phyloP scores from a whole-genome alignment of 257 asterid genomes.

The Vinca minor region DNA sequence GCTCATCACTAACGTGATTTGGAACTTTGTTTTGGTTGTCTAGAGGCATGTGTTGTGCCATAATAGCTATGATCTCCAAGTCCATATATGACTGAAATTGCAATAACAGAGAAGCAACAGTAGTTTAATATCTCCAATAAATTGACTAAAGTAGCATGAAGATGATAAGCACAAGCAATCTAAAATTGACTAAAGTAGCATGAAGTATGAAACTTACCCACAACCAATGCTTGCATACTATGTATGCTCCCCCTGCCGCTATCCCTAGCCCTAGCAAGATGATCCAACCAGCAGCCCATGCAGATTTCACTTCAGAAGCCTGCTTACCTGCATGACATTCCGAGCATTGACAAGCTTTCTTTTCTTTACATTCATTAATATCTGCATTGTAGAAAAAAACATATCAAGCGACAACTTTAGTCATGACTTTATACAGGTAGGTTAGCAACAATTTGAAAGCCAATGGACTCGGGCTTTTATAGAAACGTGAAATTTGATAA shows the following conservation, averaged over 20 bases:
- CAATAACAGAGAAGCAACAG: constrained; percentile 11
- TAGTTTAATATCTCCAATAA: not conserved
- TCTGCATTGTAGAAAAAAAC: constrained; percentile 28
- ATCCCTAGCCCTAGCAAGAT: constrained; percentile 52
- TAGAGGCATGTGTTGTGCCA: constrained; percentile 95
- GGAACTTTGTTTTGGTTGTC: constrained; percentile 70
- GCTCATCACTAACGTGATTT: constrained; percentile 45
- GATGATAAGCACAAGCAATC: too few species aligned
- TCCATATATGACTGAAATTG: constrained; percentile 75
- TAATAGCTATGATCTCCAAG: constrained; percentile 84
- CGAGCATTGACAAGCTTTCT: constrained; percentile 75
- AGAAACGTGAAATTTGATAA: not conserved
- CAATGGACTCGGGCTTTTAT: too few species aligned
- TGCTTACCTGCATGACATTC: constrained; percentile 51
- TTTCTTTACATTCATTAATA: constrained; percentile 72
- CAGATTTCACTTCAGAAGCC: constrained; percentile 51
- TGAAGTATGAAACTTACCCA: constrained; percentile 51
- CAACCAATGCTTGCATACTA: constrained; percentile 57
- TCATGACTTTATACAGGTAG: not conserved
- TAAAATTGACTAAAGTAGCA: too few species aligned
- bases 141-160: too few species aligned
- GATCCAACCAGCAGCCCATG: constrained; percentile 68
- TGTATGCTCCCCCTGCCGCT: constrained; percentile 55
- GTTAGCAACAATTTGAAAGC: not conserved
- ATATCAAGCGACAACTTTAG: constrained; percentile 9